A percentile compares a stretch with the other conserved stretches of the same genome.
phyloP scores from a whole-genome alignment of 768 basidiomycete species.

The Russula dissimulans region DNA sequence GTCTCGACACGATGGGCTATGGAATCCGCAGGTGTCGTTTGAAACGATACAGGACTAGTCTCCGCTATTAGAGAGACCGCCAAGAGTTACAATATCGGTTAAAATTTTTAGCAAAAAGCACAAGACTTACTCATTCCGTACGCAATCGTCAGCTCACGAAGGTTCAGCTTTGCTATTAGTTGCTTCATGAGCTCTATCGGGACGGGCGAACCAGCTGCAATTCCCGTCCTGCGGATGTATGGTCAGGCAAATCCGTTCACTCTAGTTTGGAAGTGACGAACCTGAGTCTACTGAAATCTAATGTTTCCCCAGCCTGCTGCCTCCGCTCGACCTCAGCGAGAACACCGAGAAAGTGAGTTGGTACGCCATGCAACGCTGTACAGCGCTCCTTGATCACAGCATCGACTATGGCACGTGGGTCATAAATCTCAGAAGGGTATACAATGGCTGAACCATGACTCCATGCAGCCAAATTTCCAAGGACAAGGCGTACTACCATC shows the following conservation, averaged over 20 bases:
- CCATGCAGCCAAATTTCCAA: conserved; percentile 77
- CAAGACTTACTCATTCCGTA: conserved; percentile 76
- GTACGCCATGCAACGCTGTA: conserved; percentile 76
- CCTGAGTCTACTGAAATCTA: conserved; percentile 50
- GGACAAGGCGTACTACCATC: conserved; percentile 49
- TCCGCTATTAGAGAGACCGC: conserved; percentile 41
- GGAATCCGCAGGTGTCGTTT: conserved; percentile 61
- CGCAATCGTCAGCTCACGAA: conserved; percentile 63
- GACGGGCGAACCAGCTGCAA: conserved; percentile 70
- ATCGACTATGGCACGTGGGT: conserved; percentile 60
- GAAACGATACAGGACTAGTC: conserved; percentile 80
- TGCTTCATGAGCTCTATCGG: conserved; percentile 74
- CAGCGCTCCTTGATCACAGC: conserved; percentile 60
- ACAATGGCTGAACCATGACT: conserved; percentile 63
- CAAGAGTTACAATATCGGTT: background rate
- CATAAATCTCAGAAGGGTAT: conserved; percentile 58
- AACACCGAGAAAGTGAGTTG: conserved; percentile 76
- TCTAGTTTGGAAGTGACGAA: conserved; percentile 23
- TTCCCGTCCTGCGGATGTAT: conserved; percentile 53
- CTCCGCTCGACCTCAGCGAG: conserved; percentile 56
- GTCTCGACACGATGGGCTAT: conserved; percentile 72
- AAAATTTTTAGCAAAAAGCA: background rate
- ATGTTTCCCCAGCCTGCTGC: conserved; percentile 32
- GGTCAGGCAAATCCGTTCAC: background rate
- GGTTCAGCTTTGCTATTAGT: conserved; percentile 56